A percentile compares a stretch with the other conserved stretches of the same genome.
phyloP scores from a whole-genome alignment of 768 basidiomycete genomes.

The Porphyrellus cyaneotinctus region DNA sequence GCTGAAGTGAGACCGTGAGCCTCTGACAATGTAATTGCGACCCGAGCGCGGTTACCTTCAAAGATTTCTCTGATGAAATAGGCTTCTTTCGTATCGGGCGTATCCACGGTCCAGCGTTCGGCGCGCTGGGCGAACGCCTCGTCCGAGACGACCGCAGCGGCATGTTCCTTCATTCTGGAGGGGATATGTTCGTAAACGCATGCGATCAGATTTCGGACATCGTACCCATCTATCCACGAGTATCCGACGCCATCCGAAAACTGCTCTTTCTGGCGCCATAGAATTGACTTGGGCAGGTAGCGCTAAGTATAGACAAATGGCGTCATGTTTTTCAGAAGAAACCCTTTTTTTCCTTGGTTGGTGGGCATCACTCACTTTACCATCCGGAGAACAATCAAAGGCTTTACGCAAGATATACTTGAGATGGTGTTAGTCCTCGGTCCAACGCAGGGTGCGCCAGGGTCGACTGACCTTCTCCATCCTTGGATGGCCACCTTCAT shows the following conservation, averaged over 20 bases:
- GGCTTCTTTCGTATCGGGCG: constrained; percentile 95
- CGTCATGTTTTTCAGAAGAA: neutral
- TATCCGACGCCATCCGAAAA: constrained; percentile 99
- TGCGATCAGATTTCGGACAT: neutral
- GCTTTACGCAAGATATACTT: constrained; percentile 95
- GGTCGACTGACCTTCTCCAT: constrained; percentile 83
- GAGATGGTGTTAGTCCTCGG: constrained; percentile 10
- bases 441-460: neutral
- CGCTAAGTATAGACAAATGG: constrained; percentile 43
- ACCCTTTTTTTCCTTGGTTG: neutral
- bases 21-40: neutral
- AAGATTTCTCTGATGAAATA: constrained; percentile 92
- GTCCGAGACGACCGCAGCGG: constrained; percentile 71
- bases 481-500: constrained; percentile 80
- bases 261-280: constrained; percentile 99
- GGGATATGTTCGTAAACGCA: neutral
- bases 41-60: constrained; percentile 47
- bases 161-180: constrained; percentile 83
- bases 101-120: constrained; percentile 72
- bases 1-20: constrained; percentile 35
- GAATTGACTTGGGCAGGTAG: constrained; percentile 88
- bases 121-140: constrained; percentile 69
- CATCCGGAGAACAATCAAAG: constrained; percentile 81
- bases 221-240: constrained; percentile 96
- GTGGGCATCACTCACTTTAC: constrained; percentile 46